Evolutionary conservation across 1,284 basidiomycete genomes (phyloP), one percentile per base, ranked within the genome.

Genomic region (Malassezia arunalokei): DNA sequence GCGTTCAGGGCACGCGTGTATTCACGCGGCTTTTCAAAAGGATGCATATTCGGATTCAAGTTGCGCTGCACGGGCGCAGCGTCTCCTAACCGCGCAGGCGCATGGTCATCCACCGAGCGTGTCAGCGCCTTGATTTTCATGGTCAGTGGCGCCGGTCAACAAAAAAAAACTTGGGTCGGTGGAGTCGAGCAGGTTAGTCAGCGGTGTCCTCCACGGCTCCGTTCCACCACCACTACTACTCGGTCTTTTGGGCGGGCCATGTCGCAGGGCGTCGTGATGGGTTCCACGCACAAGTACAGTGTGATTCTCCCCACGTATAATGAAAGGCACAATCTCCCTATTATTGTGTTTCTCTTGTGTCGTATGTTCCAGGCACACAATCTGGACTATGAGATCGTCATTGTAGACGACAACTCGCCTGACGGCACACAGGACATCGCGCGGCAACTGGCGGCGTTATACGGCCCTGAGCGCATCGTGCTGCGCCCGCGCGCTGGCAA

Each of bases 301-400:
- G 86, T 91, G 60, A 90, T 91, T 66, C 78, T 91, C 9, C 88
- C 88, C 39, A 91, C 87, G 2, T 92, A 91, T 75, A 90, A 91
- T 71, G 88, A 91, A 73, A 81, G 88, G 64, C 86, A 86, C 76
- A 91, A 92, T 71, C 75, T 92, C 17, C 88, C 88, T 0, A 80
- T 91, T 47, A 85, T 91, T 57, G 47, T 65, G 43, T 65, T 59
- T 33, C 43, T 65, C n/a, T 47, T 65, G 15, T 59, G 57, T 48
- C 49, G 48, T 15, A 63, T 51, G 46, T 62, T 65, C 53, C 40
- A 51, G 40, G 31, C 39, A 33, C 48, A 60, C 40, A n/a, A 33
- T 27, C 46, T 65, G 32, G 76, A 76, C 49, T 92, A 86, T 84
- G 88, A 92, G 75, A 79, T 91, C 54, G 83, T 92, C 59, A 78